Conservation (phyloP, 805 yeast species). For the Kodamaea laetipori region DNA sequence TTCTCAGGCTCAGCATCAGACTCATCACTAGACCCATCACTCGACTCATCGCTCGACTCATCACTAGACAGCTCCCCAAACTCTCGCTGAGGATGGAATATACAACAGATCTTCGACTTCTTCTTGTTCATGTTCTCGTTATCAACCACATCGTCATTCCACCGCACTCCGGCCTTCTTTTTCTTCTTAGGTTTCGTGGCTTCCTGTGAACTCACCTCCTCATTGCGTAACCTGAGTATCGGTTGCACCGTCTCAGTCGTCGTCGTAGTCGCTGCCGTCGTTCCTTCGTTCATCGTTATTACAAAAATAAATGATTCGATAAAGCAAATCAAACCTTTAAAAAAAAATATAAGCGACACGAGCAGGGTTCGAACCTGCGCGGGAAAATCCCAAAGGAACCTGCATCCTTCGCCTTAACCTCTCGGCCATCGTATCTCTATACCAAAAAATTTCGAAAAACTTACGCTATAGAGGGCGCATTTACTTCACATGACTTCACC, state of each 20-base stretch:
- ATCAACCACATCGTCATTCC: slow-evolving; percentile 87
- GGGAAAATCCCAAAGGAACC: slow-evolving; percentile 74
- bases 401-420: slow-evolving; percentile 79
- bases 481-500: slow-evolving; percentile 1
- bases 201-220: slow-evolving; percentile 7
- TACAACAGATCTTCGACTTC: slow-evolving; percentile 88
- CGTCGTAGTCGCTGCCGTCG: slow-evolving; percentile 5
- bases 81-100: slow-evolving; percentile 73
- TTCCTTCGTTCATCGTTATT: not conserved
- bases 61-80: slow-evolving; percentile 49
- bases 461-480: not conserved
- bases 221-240: slow-evolving; percentile 13
- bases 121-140: slow-evolving; percentile 88
- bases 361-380: slow-evolving; percentile 82
- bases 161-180: slow-evolving; percentile 60
- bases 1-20: slow-evolving; percentile 51
- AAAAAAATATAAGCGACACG: slow-evolving; percentile 54
- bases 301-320: not conserved
- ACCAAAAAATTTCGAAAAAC: not conserved
- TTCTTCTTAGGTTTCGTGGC: slow-evolving; percentile 9
- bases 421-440: slow-evolving; percentile 62
- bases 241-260: slow-evolving; percentile 11
- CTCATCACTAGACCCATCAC: slow-evolving; percentile 31
- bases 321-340: not conserved
- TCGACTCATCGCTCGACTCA: slow-evolving; percentile 24